A percentile compares a stretch with the other conserved stretches of the same genome.
phyloP scores from a whole-genome alignment of 2,329 filamentous ascomycete species.

The Xylaria sp. region DNA sequence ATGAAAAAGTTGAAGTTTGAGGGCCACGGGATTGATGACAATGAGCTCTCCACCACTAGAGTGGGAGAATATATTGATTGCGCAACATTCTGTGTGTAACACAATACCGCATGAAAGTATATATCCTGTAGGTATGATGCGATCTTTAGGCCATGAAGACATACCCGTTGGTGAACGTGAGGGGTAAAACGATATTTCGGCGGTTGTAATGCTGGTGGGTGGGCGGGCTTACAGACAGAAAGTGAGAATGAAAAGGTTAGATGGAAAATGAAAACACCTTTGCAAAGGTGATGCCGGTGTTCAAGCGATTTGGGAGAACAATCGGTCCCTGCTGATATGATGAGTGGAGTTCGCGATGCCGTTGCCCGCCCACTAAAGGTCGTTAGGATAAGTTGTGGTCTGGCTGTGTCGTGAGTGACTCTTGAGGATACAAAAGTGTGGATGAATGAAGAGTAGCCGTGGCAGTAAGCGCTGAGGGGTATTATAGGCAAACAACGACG shows the following conservation, averaged over 20 bases:
- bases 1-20: neutral
- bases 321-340: neutral
- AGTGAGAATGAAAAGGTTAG: neutral
- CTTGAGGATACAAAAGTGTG: neutral
- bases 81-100: neutral
- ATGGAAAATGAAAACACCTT: constrained; percentile 12
- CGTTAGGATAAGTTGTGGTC: neutral
- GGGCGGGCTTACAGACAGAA: neutral
- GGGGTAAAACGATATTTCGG: neutral
- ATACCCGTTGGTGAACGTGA: neutral
- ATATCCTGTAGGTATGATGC: neutral
- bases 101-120: neutral
- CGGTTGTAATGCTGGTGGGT: neutral
- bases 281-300: neutral
- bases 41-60: neutral
- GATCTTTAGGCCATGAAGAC: neutral
- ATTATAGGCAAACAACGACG: constrained; percentile 26
- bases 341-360: neutral
- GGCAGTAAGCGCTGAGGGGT: constrained; percentile 6
- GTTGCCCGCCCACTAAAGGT: neutral
- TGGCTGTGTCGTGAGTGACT: neutral
- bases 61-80: neutral
- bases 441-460: constrained; percentile 3
- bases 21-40: neutral
- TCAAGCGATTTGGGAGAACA: neutral